Base-by-base conservation (phyloP, 495 filamentous ascomycete species). In the Xylaria grammica region DNA sequence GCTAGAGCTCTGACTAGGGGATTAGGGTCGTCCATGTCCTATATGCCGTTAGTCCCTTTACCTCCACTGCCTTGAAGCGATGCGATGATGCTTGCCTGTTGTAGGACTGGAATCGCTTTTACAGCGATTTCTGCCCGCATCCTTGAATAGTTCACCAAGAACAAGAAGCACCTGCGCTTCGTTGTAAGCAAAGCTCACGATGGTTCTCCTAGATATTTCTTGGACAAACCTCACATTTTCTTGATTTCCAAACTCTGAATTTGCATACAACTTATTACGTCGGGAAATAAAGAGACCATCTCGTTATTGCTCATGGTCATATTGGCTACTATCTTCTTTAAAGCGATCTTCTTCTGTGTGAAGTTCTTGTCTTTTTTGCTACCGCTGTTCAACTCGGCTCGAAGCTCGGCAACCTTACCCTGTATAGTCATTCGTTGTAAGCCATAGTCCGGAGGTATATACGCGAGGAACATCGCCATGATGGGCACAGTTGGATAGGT, bases 251-350 rank as follows among this genome's bases (percentile, higher is more conserved):
- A 79, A 68, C 90, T 94, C 48, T 89, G 90, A 60, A 98, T 90
- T 62, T 90, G 87, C 95, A 99, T 99, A 81, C 93, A 97, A 54
- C 81, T 88, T 69, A 98, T 89, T 40, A 99, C 89, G 75, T 99
- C 95, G 26, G 96, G 93, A 68, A 99, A 99, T 63, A 99, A 79
- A 24, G 91, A 92, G 56, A 97, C 90, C 95, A 99, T 99, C 77
- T 99, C 95, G 71, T 99, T 99, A 77, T 98, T 99, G 85, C 93
- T 97, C 95, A 98, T 98, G 60, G 95, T 98, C 95, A 99, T 98
- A 74, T 98, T 99, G 68, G 95, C 95, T 72, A 99, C 95, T 68
- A 99, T 98, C 84, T 97, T 97, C 87, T 99, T 99, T 55, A 99
- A 84, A 30, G 95, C 94, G 73, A 97, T 97, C 86, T 98, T 98